phyloP scores from a whole-genome alignment of 2,329 filamentous ascomycete species.

The Colletotrichum higginsianum region DNA sequence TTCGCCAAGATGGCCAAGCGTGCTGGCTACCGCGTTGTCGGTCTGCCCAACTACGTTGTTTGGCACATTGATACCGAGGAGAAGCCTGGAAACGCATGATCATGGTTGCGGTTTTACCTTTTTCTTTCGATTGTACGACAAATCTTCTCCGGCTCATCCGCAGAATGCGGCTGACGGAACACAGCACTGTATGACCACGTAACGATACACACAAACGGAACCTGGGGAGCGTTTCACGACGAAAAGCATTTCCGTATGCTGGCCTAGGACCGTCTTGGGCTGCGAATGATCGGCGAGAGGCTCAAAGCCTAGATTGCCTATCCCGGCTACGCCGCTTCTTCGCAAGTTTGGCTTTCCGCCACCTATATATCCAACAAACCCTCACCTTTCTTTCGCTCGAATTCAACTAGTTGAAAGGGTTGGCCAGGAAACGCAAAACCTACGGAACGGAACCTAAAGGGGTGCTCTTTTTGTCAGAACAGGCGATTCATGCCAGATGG shows the following conservation, averaged over 20 bases:
- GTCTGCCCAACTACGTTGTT: slow-evolving; percentile 96
- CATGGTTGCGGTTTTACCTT: slow-evolving; percentile 12
- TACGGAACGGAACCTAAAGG: slow-evolving; percentile 35
- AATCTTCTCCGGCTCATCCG: slow-evolving; percentile 39
- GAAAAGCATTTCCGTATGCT: slow-evolving; percentile 29
- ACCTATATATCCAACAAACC: slow-evolving; percentile 34
- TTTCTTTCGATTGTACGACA: slow-evolving; percentile 42
- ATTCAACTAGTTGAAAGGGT: slow-evolving; percentile 6
- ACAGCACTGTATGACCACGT: slow-evolving; percentile 42
- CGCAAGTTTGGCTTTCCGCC: slow-evolving; percentile 29
- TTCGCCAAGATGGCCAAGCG: slow-evolving; percentile 99
- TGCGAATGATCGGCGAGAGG: slow-evolving; percentile 22
- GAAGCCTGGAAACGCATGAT: slow-evolving; percentile 83
- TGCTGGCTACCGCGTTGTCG: slow-evolving; percentile 92
- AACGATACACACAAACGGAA: slow-evolving; percentile 39
- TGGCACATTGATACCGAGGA: slow-evolving; percentile 99
- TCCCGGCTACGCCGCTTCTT: slow-evolving; percentile 22
- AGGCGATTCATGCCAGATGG: slow-evolving; percentile 40
- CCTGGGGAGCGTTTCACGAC: slow-evolving; percentile 34
- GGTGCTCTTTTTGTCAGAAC: slow-evolving; percentile 30
- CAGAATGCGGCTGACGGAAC: slow-evolving; percentile 41
- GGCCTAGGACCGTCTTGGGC: slow-evolving; percentile 32
- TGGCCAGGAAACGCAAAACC: slow-evolving; percentile 23
- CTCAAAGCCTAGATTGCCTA: slow-evolving; percentile 21
- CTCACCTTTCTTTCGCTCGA: slow-evolving; percentile 21